Conservation (phyloP, 2,329 filamentous ascomycete genomes). For the Aspergillus pseudotamarii region DNA sequence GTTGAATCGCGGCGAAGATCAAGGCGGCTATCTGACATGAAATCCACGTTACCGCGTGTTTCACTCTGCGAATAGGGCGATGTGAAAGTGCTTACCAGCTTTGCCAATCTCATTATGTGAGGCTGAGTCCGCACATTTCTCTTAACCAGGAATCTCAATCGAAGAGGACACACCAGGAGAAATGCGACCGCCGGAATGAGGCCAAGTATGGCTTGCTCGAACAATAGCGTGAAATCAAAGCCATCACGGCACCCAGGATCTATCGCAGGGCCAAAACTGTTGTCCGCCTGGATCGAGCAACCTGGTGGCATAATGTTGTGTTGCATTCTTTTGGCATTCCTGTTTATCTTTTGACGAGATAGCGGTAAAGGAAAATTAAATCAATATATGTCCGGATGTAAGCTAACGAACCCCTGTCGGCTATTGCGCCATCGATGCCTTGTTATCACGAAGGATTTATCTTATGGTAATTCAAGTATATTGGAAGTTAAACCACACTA, state of each 20-base stretch:
- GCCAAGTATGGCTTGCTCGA: slow-evolving; percentile 32
- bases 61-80: too few species aligned
- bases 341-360: too few species aligned
- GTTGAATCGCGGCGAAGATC: slow-evolving; percentile 8
- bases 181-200: slow-evolving; percentile 11
- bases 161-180: not conserved
- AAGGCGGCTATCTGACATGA: not conserved
- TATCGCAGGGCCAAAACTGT: slow-evolving; percentile 32
- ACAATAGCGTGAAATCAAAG: slow-evolving; percentile 37
- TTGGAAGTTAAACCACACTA: too few species aligned
- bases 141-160: not conserved
- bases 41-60: not conserved
- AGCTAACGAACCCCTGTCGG: too few species aligned
- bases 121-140: not conserved
- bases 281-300: slow-evolving; percentile 22
- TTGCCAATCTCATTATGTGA: not conserved
- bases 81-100: not conserved
- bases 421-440: too few species aligned
- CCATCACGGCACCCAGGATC: slow-evolving; percentile 24
- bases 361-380: too few species aligned
- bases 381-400: too few species aligned
- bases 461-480: too few species aligned
- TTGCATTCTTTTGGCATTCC: too few species aligned
- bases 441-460: too few species aligned
- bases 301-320: not conserved